A percentile compares a stretch with the other conserved stretches of the same genome.
Evolutionary conservation across 2,329 filamentous ascomycete species (phyloP).

Genomic region (Myriosclerotinia duriaeana): DNA sequence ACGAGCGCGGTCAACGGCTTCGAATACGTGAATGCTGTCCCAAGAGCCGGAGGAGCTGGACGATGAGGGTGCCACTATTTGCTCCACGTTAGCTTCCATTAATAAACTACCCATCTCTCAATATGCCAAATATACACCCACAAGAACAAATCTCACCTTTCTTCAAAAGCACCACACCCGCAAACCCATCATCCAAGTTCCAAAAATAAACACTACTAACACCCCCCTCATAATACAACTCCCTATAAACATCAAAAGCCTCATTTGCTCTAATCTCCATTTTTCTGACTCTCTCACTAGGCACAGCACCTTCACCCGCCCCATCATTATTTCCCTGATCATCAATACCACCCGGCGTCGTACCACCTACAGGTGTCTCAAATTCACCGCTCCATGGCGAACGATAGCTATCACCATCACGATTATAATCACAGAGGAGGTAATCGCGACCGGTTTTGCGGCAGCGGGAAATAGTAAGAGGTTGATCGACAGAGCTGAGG

Average conservation of each 20-base stretch:
- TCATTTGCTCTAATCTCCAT: slow-evolving; percentile 95
- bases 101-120: neutral
- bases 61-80: slow-evolving; percentile 62
- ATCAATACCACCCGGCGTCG: slow-evolving; percentile 54
- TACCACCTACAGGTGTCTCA: slow-evolving; percentile 78
- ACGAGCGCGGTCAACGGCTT: slow-evolving; percentile 88
- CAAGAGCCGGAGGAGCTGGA: slow-evolving; percentile 75
- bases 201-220: slow-evolving; percentile 97
- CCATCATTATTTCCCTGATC: slow-evolving; percentile 54
- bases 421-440: slow-evolving; percentile 99
- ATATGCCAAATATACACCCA: neutral
- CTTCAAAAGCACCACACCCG: slow-evolving; percentile 92
- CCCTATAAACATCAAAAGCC: slow-evolving; percentile 94
- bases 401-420: slow-evolving; percentile 95
- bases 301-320: slow-evolving; percentile 76
- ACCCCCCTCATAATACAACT: slow-evolving; percentile 95
- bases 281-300: slow-evolving; percentile 84
- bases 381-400: slow-evolving; percentile 99
- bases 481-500: slow-evolving; percentile 95
- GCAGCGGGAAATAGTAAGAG: slow-evolving; percentile 82
- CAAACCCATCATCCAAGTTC: slow-evolving; percentile 97
- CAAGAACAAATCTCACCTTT: slow-evolving; percentile 63
- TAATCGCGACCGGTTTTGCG: slow-evolving; percentile 89
- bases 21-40: slow-evolving; percentile 99
- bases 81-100: slow-evolving; percentile 21